Conservation (phyloP, 2,329 filamentous ascomycete species). For the Aspergillus hiratsukae region DNA sequence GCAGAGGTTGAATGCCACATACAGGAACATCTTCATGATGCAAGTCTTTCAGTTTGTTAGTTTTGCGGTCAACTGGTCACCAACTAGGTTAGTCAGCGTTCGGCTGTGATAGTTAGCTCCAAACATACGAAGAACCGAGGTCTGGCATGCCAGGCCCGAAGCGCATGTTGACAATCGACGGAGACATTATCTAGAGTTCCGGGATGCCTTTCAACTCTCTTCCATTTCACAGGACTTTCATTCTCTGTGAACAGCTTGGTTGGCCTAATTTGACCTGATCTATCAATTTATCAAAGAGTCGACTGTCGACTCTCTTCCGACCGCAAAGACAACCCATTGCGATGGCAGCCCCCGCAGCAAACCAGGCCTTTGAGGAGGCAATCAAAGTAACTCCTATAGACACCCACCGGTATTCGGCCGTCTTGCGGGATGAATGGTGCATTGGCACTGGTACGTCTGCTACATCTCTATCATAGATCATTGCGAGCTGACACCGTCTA, state of each 20-base stretch:
- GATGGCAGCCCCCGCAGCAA: slow-evolving; percentile 11
- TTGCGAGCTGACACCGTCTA: slow-evolving; percentile 25
- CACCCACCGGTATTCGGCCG: slow-evolving; percentile 55
- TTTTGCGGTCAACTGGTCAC: background rate
- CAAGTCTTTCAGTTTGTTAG: background rate
- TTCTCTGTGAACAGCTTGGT: background rate
- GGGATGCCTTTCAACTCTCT: background rate
- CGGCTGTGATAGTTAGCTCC: background rate
- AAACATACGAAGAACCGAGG: slow-evolving; percentile 1
- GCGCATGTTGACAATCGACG: background rate
- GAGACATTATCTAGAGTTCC: background rate
- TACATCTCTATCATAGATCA: background rate
- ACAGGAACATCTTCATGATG: background rate
- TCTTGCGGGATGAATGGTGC: slow-evolving; percentile 57
- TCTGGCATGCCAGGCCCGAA: background rate
- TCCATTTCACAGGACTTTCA: background rate
- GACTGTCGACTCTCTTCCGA: background rate
- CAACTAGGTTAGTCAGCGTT: slow-evolving; percentile 1
- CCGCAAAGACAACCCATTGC: background rate
- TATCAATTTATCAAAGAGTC: background rate
- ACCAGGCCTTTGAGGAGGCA: slow-evolving; percentile 34
- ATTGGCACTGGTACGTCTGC: slow-evolving; percentile 57
- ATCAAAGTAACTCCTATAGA: slow-evolving; percentile 33
- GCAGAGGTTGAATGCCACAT: too few species aligned
- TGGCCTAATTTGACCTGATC: background rate